Conservation (phyloP, 306 rosid species). For the Mimosa bimucronata region DNA sequence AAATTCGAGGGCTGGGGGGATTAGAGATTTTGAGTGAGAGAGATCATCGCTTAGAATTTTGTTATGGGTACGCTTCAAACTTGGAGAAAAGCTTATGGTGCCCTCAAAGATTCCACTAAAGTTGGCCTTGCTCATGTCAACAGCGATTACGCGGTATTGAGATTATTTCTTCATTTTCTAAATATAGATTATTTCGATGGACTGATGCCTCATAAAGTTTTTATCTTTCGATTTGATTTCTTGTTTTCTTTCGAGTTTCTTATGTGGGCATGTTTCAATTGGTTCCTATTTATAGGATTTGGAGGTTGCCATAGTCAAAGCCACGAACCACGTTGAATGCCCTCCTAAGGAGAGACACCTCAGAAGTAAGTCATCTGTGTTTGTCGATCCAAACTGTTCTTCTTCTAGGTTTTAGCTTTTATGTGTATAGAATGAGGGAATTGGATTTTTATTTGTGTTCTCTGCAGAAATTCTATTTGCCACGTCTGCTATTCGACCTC, state of each 20-base stretch:
- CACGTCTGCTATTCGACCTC: constrained; percentile 83
- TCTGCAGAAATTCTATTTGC: constrained; percentile 58
- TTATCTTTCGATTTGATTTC: constrained; percentile 6
- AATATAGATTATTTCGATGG: constrained; percentile 33
- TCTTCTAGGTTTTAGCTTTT: constrained; percentile 27
- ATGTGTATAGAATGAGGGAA: neutral
- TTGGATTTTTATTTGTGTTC: neutral
- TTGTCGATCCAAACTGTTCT: constrained; percentile 51
- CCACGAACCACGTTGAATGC: constrained; percentile 97
- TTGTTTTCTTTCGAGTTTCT: constrained; percentile 11
- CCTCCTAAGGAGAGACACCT: constrained; percentile 98
- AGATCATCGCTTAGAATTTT: constrained; percentile 39
- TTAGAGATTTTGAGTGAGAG: constrained; percentile 45
- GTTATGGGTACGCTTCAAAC: constrained; percentile 93
- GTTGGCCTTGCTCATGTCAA: constrained; percentile 99
- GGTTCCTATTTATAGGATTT: constrained; percentile 78
- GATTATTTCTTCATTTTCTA: constrained; percentile 8
- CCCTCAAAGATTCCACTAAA: constrained; percentile 92
- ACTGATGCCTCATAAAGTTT: constrained; percentile 9
- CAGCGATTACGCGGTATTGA: constrained; percentile 84
- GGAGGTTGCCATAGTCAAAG: constrained; percentile 98
- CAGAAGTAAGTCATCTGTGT: constrained; percentile 61
- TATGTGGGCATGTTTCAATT: constrained; percentile 34
- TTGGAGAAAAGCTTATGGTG: constrained; percentile 98
- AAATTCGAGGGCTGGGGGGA: constrained; percentile 44